Percentiles rank a stretch among this genome's conserved stretches.
These are phyloP conservation scores for Tricholoma furcatifolium DNA, from an alignment of 768 basidiomycete species.

Conservation along the genomic window DNA sequence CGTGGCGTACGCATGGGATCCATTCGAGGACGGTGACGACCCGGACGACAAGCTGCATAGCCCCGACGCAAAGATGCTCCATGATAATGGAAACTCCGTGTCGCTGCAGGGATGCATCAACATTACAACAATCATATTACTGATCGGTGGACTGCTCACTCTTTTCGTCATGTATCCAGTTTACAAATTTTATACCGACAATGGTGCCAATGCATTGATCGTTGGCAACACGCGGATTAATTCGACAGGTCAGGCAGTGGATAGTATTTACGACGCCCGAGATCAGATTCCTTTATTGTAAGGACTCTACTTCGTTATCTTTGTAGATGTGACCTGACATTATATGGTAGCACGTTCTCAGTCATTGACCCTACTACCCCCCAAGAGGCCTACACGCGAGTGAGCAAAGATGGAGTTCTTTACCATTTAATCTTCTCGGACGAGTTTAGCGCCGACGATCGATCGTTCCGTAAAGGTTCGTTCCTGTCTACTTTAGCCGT, in stretches of 20 bases:
- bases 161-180: conserved; percentile 84
- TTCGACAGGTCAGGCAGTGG: conserved; percentile 60
- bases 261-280: conserved; percentile 22
- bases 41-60: conserved; percentile 67
- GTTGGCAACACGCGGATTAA: conserved; percentile 63
- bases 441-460: conserved; percentile 58
- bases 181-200: conserved; percentile 36
- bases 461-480: conserved; percentile 19
- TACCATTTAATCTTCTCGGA: conserved; percentile 62
- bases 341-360: neutral
- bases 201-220: conserved; percentile 39
- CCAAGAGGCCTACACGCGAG: conserved; percentile 5
- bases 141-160: conserved; percentile 55
- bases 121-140: conserved; percentile 57
- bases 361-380: conserved; percentile 18
- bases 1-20: conserved; percentile 67
- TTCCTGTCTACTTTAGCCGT: neutral
- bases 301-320: neutral
- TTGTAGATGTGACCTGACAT: neutral
- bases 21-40: conserved; percentile 38
- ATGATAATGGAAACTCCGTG: conserved; percentile 17
- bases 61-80: conserved; percentile 31
- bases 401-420: conserved; percentile 48
- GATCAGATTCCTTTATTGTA: conserved; percentile 34
- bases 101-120: conserved; percentile 49